Evolutionary conservation across 208 protist species (phyloP), one percentile per base, ranked within the genome.

Genomic region (Sergeia podlipaevii): DNA sequence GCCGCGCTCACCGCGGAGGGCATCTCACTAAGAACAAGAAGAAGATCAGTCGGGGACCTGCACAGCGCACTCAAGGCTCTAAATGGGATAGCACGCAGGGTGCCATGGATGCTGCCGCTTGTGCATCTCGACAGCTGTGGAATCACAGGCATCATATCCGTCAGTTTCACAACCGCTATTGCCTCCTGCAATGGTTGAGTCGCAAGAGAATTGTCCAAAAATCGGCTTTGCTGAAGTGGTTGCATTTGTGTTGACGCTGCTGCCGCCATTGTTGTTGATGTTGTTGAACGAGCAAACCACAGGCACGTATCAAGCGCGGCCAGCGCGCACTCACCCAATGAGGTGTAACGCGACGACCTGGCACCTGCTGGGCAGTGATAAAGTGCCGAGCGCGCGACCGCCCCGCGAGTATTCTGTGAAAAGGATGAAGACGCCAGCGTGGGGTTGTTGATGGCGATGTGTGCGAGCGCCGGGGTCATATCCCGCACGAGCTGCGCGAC

Each of bases 271-370:
- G n/a, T n/a, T n/a, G n/a, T n/a, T n/a, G n/a, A n/a, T n/a, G n/a
- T n/a, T n/a, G 51, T 64, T 57, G 28, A 53, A 63, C 42, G 43
- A 52, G 52, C 53, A 7, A 83, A 49, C 52, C 51, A 60, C 32
- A 89, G 61, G 47, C 74, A 84, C 3, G 70, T 66, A 54, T 93
- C 86, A 39, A 90, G 51, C 11, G 82, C 75, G 2, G 77, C 63
- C 15, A 89, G 34, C 15, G 80, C 64, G 43, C 70, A 74, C 63
- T 93, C 86, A 24, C 86, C 86, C n/a, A 93, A 57, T 0, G 76
- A 77, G 1, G 77, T 91, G 65, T 82, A 83, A 38, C 86, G 80
- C 18, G 72, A 66, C 33, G 73, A 58, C 38, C 73, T 76, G 20
- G 71, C 57, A 57, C 73, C 74, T 10, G 34, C 47, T 0, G 79